phyloP scores from a whole-genome alignment of 192 early-diverging fungal genomes.

The Podila epigama region DNA sequence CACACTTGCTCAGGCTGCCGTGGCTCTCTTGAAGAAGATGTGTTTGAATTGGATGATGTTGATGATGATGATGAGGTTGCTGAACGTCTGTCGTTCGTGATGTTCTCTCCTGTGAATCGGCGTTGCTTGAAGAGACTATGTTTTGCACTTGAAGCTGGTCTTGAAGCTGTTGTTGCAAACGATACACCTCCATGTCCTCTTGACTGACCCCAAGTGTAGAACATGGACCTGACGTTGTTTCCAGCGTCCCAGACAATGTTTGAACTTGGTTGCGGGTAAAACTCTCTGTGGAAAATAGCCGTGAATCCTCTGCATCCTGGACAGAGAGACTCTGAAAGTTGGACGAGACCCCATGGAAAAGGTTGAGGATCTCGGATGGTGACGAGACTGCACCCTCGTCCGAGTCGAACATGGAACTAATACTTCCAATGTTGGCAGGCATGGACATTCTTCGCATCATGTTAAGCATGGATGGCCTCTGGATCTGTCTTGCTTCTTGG shows the following conservation, averaged over 20 bases:
- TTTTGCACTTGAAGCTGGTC: not conserved
- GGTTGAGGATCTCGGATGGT: not conserved
- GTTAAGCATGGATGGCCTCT: constrained; percentile 9
- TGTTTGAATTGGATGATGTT: not conserved
- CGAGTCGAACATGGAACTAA: not conserved
- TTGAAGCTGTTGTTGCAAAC: constrained; percentile 11
- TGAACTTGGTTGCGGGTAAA: not conserved
- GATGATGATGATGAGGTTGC: not conserved
- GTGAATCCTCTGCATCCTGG: not conserved
- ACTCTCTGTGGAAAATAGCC: not conserved
- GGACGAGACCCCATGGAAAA: not conserved
- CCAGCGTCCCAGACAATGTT: too few relatives aligned
- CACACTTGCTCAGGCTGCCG: too few relatives aligned
- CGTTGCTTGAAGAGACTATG: not conserved
- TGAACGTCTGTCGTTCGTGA: not conserved
- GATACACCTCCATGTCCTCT: constrained; percentile 1
- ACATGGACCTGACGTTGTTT: too few relatives aligned
- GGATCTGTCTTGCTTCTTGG: not conserved
- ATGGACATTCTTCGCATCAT: constrained; percentile 45
- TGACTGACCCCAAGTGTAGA: not conserved
- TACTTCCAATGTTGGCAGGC: constrained; percentile 14
- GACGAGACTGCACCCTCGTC: not conserved
- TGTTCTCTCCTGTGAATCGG: too few relatives aligned
- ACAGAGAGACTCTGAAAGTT: not conserved
- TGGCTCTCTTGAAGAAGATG: too few relatives aligned